A percentile compares a stretch with the other conserved stretches of the same genome.
Evolutionary conservation across 2,329 filamentous ascomycete genomes (phyloP).

Genomic region (Conoideocrella luteorostrata): DNA sequence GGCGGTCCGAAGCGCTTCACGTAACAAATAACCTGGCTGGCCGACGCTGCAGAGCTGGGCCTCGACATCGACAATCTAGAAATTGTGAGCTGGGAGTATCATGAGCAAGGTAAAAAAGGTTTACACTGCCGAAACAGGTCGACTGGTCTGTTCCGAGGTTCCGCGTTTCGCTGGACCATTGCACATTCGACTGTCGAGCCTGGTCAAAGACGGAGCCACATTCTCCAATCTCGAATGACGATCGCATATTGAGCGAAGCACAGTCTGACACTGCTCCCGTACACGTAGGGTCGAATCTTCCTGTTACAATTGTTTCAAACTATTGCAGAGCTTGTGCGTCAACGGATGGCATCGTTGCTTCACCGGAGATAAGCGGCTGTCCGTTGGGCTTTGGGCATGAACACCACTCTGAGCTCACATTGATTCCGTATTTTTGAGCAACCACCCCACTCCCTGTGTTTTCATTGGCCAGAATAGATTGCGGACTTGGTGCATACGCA

Average conservation of each 20-base stretch:
- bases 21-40: neutral
- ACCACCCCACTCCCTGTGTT: neutral
- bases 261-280: neutral
- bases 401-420: neutral
- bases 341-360: neutral
- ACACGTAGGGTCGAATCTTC: neutral
- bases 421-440: neutral
- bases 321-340: neutral
- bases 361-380: neutral
- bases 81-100: neutral
- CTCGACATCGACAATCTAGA: neutral
- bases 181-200: neutral
- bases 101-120: neutral
- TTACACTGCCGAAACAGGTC: slow-evolving; percentile 1
- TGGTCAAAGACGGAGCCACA: neutral
- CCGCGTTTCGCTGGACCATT: neutral
- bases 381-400: neutral
- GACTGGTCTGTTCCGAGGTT: neutral
- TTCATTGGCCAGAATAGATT: neutral
- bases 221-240: neutral
- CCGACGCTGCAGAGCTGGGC: neutral
- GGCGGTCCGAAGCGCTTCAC: neutral
- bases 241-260: neutral
- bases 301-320: neutral
- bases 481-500: neutral